Conservation (phyloP, 805 yeast species). For the Debaryomyces hansenii region DNA sequence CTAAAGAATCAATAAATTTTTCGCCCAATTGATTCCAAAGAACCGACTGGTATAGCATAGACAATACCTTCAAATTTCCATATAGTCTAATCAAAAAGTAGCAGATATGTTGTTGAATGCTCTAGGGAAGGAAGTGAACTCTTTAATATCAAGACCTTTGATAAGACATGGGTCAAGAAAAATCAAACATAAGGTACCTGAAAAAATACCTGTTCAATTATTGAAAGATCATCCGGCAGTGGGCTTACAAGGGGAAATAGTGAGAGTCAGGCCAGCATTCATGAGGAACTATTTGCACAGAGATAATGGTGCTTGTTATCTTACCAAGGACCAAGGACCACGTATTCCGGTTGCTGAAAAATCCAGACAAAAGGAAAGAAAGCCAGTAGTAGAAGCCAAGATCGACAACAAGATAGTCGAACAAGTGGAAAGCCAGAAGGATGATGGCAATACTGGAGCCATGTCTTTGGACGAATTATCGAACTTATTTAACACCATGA, state of each 20-base stretch:
- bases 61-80: no score
- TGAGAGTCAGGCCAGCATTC: slow-evolving; percentile 71
- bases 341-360: slow-evolving; percentile 41
- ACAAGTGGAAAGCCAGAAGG: slow-evolving; percentile 7
- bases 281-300: slow-evolving; percentile 81
- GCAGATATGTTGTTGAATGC: neutral
- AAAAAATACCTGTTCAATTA: slow-evolving; percentile 70
- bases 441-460: slow-evolving; percentile 17
- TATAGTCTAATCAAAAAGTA: neutral
- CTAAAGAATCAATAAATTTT: slow-evolving; percentile 3
- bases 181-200: slow-evolving; percentile 6
- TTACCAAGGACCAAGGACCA: slow-evolving; percentile 38
- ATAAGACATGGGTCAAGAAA: neutral
- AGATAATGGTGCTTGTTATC: slow-evolving; percentile 71
- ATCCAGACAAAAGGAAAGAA: slow-evolving; percentile 7
- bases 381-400: slow-evolving; percentile 3
- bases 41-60: neutral
- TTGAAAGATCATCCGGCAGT: slow-evolving; percentile 61
- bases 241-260: slow-evolving; percentile 72
- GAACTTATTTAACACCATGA: slow-evolving; percentile 31
- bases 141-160: neutral
- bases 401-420: slow-evolving; percentile 2
- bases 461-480: slow-evolving; percentile 41
- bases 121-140: neutral
- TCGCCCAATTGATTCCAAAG: neutral